Evolutionary conservation across 208 protist genomes (phyloP).

Genomic region (Vickermania ingenoplastis): DNA sequence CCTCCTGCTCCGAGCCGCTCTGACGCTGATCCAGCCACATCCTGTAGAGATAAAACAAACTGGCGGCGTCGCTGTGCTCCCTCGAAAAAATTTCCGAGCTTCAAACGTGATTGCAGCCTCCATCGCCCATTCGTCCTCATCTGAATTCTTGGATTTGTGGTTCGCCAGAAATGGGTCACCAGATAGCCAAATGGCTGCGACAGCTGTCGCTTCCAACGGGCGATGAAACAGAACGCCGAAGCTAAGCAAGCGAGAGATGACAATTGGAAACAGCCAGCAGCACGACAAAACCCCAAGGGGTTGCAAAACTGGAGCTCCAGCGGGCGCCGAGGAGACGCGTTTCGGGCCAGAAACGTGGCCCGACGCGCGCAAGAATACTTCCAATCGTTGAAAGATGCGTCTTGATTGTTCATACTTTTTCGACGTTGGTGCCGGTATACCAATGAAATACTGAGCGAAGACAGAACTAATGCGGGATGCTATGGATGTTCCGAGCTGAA

Average conservation of each 20-base stretch:
- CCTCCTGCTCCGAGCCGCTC: constrained; percentile 4
- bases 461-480: constrained; percentile 13
- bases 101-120: constrained; percentile 9
- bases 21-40: constrained; percentile 58
- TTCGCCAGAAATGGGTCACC: constrained; percentile 32
- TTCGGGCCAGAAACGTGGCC: constrained; percentile 25
- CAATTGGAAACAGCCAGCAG: constrained; percentile 33
- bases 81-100: constrained; percentile 65
- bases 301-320: constrained; percentile 4
- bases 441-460: constrained; percentile 25
- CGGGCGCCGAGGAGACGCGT: background rate
- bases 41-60: constrained; percentile 60
- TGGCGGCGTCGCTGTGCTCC: constrained; percentile 53
- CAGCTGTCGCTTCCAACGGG: constrained; percentile 36
- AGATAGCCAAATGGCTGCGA: constrained; percentile 56
- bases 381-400: constrained; percentile 38
- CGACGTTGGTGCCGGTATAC: constrained; percentile 29
- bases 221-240: constrained; percentile 28
- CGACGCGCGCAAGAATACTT: constrained; percentile 36
- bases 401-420: constrained; percentile 54
- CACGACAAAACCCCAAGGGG: constrained; percentile 39
- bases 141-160: constrained; percentile 1
- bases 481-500: constrained; percentile 11
- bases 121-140: constrained; percentile 5
- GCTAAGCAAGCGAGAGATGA: constrained; percentile 41